Base-by-base conservation (phyloP, 1,284 basidiomycete species). In the Trametes pubescens region DNA sequence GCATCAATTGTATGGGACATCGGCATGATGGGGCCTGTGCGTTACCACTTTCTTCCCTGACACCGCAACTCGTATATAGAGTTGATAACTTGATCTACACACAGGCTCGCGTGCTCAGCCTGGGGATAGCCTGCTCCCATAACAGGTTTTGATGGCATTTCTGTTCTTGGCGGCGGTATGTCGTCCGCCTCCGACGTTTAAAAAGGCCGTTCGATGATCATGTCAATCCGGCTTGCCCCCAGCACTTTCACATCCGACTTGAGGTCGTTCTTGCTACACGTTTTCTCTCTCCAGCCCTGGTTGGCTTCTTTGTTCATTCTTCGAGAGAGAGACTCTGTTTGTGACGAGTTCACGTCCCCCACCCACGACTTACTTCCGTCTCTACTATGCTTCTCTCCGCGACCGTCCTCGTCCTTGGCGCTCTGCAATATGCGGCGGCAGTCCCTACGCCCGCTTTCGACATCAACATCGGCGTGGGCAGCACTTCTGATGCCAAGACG, bases 11-110 rank as follows among this genome's bases (percentile, higher is more conserved):
- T 22, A 49, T 13, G 14, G 47, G 16, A 29, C 29, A 16, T 18
- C 29, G 47, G 26, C 47, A 13, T 49, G 47, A 49, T 49, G 47
- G 26, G 13, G 32, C 26, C 24, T 49, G 47, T 49, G 47, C 47
- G 47, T 49, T 22, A 18, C 29, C 26, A 32, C 16, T 49, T 49
- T 32, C 44, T 24, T 24, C 22, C 44, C 9, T 26, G 44, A 47
- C 24, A 49, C 18, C 26, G 47, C 47, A 29, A 26, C 3, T 18
- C 26, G n/a, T 32, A 11, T 9, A 47, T 32, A 11, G 2, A 26
- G 4, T 18, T 32, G 47, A 49, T 49, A 18, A 32, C 8, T 2
- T 49, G 47, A 49, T 49, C 26, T 49, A 11, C 29, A 32, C 16
- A 11, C 47, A 32, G 26, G 16, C 47, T 16, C 18, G 26, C 16